Base-by-base conservation (phyloP, 441 rosid genomes). In the Capsella rubella region DNA sequence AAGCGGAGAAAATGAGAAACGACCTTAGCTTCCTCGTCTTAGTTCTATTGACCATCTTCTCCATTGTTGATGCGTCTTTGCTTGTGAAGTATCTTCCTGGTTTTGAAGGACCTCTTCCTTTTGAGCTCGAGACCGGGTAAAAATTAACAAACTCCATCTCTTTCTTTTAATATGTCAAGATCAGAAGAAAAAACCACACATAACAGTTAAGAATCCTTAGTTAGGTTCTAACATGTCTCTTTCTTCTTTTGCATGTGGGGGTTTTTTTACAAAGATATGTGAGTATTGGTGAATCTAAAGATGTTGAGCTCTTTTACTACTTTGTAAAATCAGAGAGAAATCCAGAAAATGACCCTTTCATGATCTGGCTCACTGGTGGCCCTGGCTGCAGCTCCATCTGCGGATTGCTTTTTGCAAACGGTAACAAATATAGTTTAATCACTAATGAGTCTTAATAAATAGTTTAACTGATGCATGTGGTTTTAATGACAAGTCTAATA, bases 341-440 rank as follows among this genome's bases (percentile, higher is more conserved):
- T 70, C 75, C 87, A 2, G 8, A 34, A 29, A 67, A 75, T 1
- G 96, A 87, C 58, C 89, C 96, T 76, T 79, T 92, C 70, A 10
- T 92, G 82, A 81, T 92, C 29, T 92, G 96, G 97, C 79, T 92
- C 21, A 87, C 93, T 21, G 97, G 97, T 28, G 95, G 96, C 35
- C 97, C 96, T 40, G 93, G 90, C 49, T 92, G 96, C 75, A 85
- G 95, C 12, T 80, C 81, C 2, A 55, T 92, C 2, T 81, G 87
- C 10, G 90, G 79, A n/a, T 76, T 90, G 29, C 57, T 71, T 58
- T 82, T 31, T 35, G 89, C 87, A 72, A 89, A 85, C 21, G 97
- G 96, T 92, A 71, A 47, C 0, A 21, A 1, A 21, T 21, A 21
- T 21, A 21, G 25, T 21, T 21, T 21, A 21, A 21, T 21, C 25